Evolutionary conservation across 2,329 filamentous ascomycete species (phyloP), one percentile per base, ranked within the genome.

Genomic region (Hypomyces perniciosus): DNA sequence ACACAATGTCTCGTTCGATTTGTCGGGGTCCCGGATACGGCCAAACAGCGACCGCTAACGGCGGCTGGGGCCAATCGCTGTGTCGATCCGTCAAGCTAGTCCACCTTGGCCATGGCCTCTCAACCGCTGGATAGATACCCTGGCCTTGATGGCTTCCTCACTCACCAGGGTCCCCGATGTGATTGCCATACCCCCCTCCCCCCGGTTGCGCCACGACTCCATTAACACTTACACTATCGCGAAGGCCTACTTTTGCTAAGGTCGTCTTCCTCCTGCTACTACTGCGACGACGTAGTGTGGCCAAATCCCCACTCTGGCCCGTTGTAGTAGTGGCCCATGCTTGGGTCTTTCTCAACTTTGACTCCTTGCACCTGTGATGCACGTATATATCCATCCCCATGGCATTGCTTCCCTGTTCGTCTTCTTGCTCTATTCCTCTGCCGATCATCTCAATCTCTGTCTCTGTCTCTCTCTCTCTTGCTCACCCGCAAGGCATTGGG

Each of bases 231-330:
- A 35, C 26, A 27, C 8, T 39, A 31, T 42, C 26, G 38, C 13
- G 46, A 40, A 30, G 34, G 10, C 27, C 9, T 28, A 20, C 28
- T 52, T 44, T 26, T 50, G 31, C 51, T 42, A 42, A 41, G 42
- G 34, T 44, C 35, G 13, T 13, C 31, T 20, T 31, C n/a, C 43
- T 40, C 44, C 28, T 29, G 29, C 10, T n/a, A 27, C 13, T 41
- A 31, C 51, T 12, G 43, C 37, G 37, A 31, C 39, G 8, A 31
- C 31, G 33, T 45, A 20, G 30, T 40, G 26, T 26, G 33, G n/a
- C 26, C 30, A 27, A 41, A 43, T 40, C 51, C 47, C 46, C 49
- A 42, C 41, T 20, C 12, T 41, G 20, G 13, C n/a, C 30, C 29
- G 37, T 44, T 44, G 42, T 30, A 31, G 46, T 42, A 42, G 38